Conservation (phyloP, 2,329 filamentous ascomycete species). For the Chaetomiaceae sp. region DNA sequence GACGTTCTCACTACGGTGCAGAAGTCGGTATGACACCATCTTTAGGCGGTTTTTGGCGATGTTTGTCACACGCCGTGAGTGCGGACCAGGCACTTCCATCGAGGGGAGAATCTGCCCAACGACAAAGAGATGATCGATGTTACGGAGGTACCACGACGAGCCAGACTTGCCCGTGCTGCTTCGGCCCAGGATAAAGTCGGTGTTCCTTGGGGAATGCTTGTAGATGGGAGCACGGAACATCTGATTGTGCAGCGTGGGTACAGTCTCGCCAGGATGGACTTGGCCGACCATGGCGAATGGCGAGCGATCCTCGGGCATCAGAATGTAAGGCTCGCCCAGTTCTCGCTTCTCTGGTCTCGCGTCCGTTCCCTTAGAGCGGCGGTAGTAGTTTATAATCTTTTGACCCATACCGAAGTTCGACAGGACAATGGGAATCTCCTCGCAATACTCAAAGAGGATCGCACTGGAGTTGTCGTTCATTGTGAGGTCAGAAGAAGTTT, state of each 20-base stretch:
- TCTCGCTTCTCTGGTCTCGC: conserved; percentile 76
- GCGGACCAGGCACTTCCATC: conserved; percentile 86
- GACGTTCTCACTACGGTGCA: conserved; percentile 69
- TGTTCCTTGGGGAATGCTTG: conserved; percentile 70
- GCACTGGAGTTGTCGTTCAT: conserved; percentile 85
- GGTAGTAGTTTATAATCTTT: conserved; percentile 94
- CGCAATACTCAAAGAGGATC: conserved; percentile 89
- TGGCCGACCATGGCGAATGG: conserved; percentile 94
- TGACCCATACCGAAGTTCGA: conserved; percentile 98
- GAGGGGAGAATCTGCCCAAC: conserved; percentile 93
- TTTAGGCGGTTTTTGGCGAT: conserved; percentile 95
- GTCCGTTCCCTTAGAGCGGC: conserved; percentile 68
- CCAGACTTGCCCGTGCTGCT: conserved; percentile 76
- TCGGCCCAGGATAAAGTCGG: conserved; percentile 83
- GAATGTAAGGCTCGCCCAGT: conserved; percentile 80
- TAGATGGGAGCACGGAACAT: conserved; percentile 96
- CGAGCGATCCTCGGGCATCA: conserved; percentile 90
- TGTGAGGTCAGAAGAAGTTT: conserved; percentile 74
- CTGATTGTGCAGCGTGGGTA: conserved; percentile 86
- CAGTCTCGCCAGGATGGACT: conserved; percentile 84
- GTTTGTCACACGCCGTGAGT: conserved; percentile 91
- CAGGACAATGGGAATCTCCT: conserved; percentile 84
- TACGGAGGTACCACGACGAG: conserved; percentile 75
- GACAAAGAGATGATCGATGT: conserved; percentile 83
- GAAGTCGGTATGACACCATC: conserved; percentile 89